These are phyloP conservation scores for Phytophthora fragariae DNA, from an alignment of 352 stramenopile genomes.

Conservation along the genomic window DNA sequence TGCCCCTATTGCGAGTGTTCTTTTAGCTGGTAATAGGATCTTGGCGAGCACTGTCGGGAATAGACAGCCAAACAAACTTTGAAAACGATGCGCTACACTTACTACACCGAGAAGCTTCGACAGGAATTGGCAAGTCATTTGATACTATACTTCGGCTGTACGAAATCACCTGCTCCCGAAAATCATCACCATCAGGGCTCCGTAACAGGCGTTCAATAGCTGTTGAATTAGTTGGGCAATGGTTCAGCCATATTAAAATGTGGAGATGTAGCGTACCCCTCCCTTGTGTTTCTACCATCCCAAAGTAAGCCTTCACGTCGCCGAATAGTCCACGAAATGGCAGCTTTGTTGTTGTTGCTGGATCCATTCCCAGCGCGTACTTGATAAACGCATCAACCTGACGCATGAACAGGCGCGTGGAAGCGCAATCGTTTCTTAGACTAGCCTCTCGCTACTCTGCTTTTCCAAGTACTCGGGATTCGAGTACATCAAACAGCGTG, in stretches of 20 bases:
- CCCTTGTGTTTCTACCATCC: too few species aligned
- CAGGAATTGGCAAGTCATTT: neutral
- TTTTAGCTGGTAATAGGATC: neutral
- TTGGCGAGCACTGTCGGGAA: neutral
- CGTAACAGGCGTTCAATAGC: neutral
- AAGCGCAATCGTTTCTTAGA: too few species aligned
- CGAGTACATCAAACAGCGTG: slow-evolving; percentile 5
- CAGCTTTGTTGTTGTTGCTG: neutral
- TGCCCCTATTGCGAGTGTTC: neutral
- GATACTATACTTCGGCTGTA: slow-evolving; percentile 1
- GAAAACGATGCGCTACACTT: slow-evolving; percentile 3
- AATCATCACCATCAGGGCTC: neutral
- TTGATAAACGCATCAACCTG: too few species aligned
- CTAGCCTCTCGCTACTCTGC: too few species aligned
- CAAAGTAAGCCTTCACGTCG: too few species aligned
- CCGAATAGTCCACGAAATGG: too few species aligned
- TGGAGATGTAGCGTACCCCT: too few species aligned
- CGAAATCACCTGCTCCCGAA: neutral
- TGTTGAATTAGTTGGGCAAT: too few species aligned
- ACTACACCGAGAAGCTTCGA: neutral
- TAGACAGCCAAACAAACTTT: neutral
- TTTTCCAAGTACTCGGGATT: too few species aligned
- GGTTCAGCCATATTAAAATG: too few species aligned
- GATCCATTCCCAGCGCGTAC: slow-evolving; percentile 4
- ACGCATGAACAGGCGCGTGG: too few species aligned